Evolutionary conservation across 345 rosid species (phyloP), one percentile per base, ranked within the genome.

Genomic region (Melaleuca quinquenervia): DNA sequence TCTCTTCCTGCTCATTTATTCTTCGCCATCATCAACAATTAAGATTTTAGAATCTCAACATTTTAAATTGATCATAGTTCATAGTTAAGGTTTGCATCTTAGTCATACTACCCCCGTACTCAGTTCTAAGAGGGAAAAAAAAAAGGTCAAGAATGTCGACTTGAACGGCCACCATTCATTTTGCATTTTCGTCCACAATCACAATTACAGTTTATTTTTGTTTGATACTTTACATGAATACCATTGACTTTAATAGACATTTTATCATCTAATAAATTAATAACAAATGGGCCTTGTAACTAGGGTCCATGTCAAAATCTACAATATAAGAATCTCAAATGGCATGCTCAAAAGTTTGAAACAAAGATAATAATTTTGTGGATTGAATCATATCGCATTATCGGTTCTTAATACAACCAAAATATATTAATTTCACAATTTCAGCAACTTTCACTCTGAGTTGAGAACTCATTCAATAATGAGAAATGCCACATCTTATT

Each of bases 331-430:
- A 41, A 41, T 41, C 41, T 41, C 41, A 2, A 89, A 92, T 92
- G 91, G 92, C 98, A 94, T 95, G 93, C 94, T 94, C 93, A 41
- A 41, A 41, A 41, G 41, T 41, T 41, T 41, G 87, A 85, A 87
- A 90, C 85, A 58, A 52, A 54, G 87, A 83, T 53, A 64, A 53
- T 27, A 51, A 49, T 62, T 60, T 52, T 50, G 89, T 75, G 90
- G 90, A 91, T 92, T 94, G 88, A 90, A 91, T 96, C 93, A 89
- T 90, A 87, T 88, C 93, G 91, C 99, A 96, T 95, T 92, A 85
- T 92, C 86, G 93, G 90, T 70, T 75, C 50, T 48, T 60, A 11
- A 48, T 29, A n/a, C 76, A 82, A 18, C 60, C 70, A 48, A 82
- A 50, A 84, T 18, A 62, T 22, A 20, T 16, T 44, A 44, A 36